Evolutionary conservation across 1,139 yeast genomes (phyloP), one percentile per base, ranked within the genome.

Genomic region (Geotrichum fermentans): DNA sequence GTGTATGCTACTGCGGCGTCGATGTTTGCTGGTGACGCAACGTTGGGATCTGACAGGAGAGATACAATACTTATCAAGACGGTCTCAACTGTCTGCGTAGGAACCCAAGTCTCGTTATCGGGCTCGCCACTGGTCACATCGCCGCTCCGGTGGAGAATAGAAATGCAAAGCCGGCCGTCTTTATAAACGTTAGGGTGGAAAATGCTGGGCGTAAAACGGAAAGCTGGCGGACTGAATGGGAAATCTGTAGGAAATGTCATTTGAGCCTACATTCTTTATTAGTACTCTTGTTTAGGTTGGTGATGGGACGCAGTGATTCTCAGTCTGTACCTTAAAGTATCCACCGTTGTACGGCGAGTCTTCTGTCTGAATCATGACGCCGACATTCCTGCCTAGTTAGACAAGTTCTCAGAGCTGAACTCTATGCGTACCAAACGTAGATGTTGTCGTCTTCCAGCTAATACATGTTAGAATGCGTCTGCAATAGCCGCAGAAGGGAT

Each of bases 261-360:
- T 65, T 87, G 95, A 20, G 96, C 96, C 65, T 66, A 35, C 6
- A 40, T 43, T 24, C 2, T 11, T 14, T 4, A 35, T 22, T 11
- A 17, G 17, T 3, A 11, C 3, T 21, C n/a, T n/a, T n/a, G n/a
- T n/a, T n/a, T n/a, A n/a, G n/a, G n/a, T n/a, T n/a, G n/a, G n/a
- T n/a, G n/a, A n/a, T n/a, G n/a, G n/a, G n/a, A n/a, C n/a, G n/a
- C n/a, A n/a, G n/a, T n/a, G n/a, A n/a, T n/a, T n/a, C n/a, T n/a
- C n/a, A n/a, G n/a, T n/a, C n/a, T 61, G 40, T 42, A 62, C 63
- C 66, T 82, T 86, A 70, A 90, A 85, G 67, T 86, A 90, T 14
- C 97, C 97, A 43, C 97, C 97, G 62, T 90, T 88, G 70, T 87
- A 90, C 61, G 86, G 83, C 26, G 95, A 86, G 56, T 88, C 96